Conservation (phyloP, 257 asterid species). For the Solanum microdontum region DNA sequence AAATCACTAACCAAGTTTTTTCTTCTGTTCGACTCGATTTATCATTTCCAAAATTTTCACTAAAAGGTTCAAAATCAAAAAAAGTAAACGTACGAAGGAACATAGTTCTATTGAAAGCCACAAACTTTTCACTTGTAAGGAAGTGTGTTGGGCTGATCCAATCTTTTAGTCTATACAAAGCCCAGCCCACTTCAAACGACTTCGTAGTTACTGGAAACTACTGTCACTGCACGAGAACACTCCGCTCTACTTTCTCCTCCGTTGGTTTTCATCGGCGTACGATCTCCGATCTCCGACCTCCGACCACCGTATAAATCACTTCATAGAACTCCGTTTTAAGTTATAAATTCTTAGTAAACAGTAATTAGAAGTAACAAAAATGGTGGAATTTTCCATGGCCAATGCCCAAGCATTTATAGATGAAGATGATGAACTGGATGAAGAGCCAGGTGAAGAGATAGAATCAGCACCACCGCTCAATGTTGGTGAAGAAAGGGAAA, state of each 20-base stretch:
- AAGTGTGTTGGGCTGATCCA: neutral
- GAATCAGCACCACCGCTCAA: constrained; percentile 67
- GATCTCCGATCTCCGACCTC: neutral
- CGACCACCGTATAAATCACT: neutral
- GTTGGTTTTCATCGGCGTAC: neutral
- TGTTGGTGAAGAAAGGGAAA: constrained; percentile 55
- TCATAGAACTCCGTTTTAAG: neutral
- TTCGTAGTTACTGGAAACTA: neutral
- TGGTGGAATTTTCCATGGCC: constrained; percentile 51
- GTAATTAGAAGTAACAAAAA: neutral
- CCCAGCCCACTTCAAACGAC: neutral
- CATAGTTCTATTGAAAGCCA: neutral
- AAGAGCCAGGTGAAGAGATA: constrained; percentile 58
- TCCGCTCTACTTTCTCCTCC: neutral
- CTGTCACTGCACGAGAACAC: neutral
- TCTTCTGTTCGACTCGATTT: neutral
- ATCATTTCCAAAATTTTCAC: too few relatives aligned
- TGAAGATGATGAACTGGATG: constrained; percentile 29
- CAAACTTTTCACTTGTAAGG: neutral
- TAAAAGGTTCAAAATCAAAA: too few relatives aligned
- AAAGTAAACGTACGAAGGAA: neutral
- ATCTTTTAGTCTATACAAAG: neutral
- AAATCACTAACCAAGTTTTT: neutral
- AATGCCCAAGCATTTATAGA: constrained; percentile 42
- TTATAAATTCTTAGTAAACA: neutral